A percentile compares a stretch with the other conserved stretches of the same genome.
These are phyloP conservation scores for Picochlorum sp. DNA, from an alignment of 139 green algal genomes.

Conservation along the genomic window DNA sequence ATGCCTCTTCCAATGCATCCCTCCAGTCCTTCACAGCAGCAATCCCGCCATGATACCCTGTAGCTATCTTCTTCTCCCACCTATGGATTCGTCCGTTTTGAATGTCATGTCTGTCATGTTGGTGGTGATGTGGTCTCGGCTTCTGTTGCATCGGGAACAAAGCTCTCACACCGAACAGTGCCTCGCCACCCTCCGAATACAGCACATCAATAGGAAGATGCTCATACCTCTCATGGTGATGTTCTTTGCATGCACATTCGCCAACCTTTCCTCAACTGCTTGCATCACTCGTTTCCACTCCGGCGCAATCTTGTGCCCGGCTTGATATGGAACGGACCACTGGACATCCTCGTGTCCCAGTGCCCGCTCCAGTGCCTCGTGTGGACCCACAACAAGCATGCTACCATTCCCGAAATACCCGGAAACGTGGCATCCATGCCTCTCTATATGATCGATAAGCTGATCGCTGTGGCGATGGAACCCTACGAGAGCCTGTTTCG, in stretches of 20 bases:
- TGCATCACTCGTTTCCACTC: slow-evolving; percentile 16
- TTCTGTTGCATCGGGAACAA: slow-evolving; percentile 8
- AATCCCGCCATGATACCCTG: slow-evolving; percentile 5
- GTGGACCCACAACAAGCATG: slow-evolving; percentile 17
- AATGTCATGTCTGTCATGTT: not conserved
- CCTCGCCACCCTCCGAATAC: no score
- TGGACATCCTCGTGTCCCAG: slow-evolving; percentile 2
- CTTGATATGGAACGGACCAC: slow-evolving; percentile 10
- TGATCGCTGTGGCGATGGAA: not conserved
- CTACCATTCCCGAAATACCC: slow-evolving; percentile 21
- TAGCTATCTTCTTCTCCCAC: slow-evolving; percentile 1
- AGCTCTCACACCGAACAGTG: slow-evolving; percentile 6
- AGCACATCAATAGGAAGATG: no score
- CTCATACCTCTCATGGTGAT: no score
- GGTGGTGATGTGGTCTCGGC: not conserved
- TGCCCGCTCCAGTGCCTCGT: not conserved
- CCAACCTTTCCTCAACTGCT: not conserved
- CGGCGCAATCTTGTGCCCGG: slow-evolving; percentile 18
- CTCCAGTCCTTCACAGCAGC: slow-evolving; percentile 25
- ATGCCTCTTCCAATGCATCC: not conserved
- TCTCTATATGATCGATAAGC: slow-evolving; percentile 3
- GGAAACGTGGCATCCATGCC: not conserved
- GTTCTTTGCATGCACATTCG: no score
- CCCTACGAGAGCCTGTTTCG: slow-evolving; percentile 7
- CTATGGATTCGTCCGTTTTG: not conserved